Base-by-base conservation (phyloP, 257 asterid species). In the Verbascum thapsus region DNA sequence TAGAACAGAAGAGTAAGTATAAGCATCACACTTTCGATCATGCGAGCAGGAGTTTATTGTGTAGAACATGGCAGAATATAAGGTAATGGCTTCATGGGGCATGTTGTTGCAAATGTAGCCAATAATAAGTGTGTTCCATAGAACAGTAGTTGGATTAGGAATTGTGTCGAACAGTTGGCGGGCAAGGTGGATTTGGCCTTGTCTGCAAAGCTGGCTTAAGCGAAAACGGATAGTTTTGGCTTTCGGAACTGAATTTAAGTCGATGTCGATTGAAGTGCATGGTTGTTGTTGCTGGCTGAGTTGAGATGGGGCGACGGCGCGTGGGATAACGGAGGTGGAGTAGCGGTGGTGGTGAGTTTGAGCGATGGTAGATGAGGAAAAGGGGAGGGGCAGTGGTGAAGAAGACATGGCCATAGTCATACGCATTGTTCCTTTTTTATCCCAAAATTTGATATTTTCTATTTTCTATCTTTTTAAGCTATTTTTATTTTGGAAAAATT, bases 91-190 rank as follows among this genome's bases (percentile, higher is more conserved):
- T 71, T 91, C 95, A 0, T 64, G 50, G 44, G 91, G 88, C 84
- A 83, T 58, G 73, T 73, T 68, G 61, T 88, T 88, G 73, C 98
- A 88, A 17, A 86, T 34, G 68, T 72, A 86, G 11, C 98, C 98
- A 45, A 91, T 91, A 5, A 91, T 76, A 1, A 91, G 76, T 8
- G 98, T 66, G 83, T 91, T 91, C 94, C 95, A 88, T n/a, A 88
- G 81, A 3, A 91, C 96, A 53, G 94, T 83, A 9, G 88, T 78
- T 48, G 97, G 98, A 54, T 80, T 79, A 12, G 97, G 96, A 83
- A 88, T 86, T 67, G 81, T 72, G 68, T 88, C 95, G 85, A 91
- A 85, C 78, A 88, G 76, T 63, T 91, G 91, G 72, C 95, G 86
- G 9, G 96, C 97, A 20, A 85, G 74, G 10, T 68, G 69, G 58